Conservation (phyloP, 441 rosid species). For the Omphalea diandra region DNA sequence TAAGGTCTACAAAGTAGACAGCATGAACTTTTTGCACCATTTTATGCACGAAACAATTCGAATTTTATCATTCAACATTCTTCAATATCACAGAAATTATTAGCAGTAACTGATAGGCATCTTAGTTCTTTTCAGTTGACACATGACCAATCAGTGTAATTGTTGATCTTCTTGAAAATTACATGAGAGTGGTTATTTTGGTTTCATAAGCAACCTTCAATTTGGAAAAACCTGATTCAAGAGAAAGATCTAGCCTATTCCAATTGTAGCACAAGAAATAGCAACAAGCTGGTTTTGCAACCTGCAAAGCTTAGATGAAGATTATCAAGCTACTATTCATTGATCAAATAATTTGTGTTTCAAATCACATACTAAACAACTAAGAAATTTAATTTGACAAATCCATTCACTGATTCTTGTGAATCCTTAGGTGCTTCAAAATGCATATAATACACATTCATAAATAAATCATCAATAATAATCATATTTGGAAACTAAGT, state of each 20-base stretch:
- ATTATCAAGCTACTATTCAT: not conserved
- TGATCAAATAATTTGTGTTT: not conserved
- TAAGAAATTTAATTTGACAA: not conserved
- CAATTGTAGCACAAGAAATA: not conserved
- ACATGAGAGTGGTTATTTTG: too few species aligned
- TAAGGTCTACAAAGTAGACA: not conserved
- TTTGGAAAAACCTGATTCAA: too few species aligned
- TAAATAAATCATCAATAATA: not conserved
- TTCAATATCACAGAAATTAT: not conserved
- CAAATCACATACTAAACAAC: not conserved
- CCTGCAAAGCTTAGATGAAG: not conserved
- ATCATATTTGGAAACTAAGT: not conserved
- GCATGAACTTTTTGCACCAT: not conserved
- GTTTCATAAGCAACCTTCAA: too few species aligned
- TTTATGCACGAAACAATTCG: not conserved
- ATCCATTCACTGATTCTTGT: not conserved
- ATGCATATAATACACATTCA: not conserved
- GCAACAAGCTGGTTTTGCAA: slow-evolving; percentile 1
- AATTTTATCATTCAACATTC: not conserved
- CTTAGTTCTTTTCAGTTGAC: too few species aligned
- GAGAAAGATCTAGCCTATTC: not conserved
- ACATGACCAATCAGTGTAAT: too few species aligned
- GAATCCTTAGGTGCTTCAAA: not conserved
- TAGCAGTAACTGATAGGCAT: not conserved
- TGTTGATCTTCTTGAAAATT: too few species aligned